Evolutionary conservation across 331 rosid genomes (phyloP).

Genomic region (Acacia concinna): DNA sequence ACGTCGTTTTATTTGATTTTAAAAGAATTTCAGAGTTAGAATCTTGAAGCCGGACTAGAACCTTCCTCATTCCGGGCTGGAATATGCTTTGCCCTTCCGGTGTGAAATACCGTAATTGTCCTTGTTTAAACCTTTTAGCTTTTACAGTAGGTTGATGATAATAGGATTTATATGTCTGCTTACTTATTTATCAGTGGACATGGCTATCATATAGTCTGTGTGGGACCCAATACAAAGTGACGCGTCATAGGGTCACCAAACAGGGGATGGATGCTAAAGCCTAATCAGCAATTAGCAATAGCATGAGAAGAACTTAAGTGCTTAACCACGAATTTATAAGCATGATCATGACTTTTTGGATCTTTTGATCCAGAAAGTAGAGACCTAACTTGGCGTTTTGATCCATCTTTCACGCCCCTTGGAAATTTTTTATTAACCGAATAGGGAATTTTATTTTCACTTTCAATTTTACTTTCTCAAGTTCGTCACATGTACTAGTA

Average conservation of each 20-base stretch:
- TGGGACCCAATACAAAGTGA: constrained; percentile 9
- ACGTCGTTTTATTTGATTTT: background rate
- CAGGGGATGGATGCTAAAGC: background rate
- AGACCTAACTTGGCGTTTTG: background rate
- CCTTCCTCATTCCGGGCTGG: background rate
- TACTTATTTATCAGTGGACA: background rate
- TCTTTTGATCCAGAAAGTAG: background rate
- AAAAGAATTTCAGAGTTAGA: background rate
- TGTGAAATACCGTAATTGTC: constrained; percentile 3
- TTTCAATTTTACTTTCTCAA: background rate
- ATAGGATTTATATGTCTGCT: background rate
- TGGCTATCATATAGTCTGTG: background rate
- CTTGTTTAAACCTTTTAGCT: background rate
- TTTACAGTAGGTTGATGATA: background rate
- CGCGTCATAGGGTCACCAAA: background rate
- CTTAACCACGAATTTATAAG: background rate
- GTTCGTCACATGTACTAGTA: background rate
- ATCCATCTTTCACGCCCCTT: background rate
- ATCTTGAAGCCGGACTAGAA: background rate
- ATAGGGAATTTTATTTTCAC: background rate
- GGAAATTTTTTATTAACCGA: background rate
- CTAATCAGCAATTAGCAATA: constrained; percentile 20
- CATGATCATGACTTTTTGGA: constrained; percentile 2
- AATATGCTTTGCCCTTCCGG: constrained; percentile 25
- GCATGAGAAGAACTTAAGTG: background rate